These are phyloP conservation scores for Alloteropsis semialata DNA, from an alignment of 176 grass and related monocot genomes.

Conservation along the genomic window DNA sequence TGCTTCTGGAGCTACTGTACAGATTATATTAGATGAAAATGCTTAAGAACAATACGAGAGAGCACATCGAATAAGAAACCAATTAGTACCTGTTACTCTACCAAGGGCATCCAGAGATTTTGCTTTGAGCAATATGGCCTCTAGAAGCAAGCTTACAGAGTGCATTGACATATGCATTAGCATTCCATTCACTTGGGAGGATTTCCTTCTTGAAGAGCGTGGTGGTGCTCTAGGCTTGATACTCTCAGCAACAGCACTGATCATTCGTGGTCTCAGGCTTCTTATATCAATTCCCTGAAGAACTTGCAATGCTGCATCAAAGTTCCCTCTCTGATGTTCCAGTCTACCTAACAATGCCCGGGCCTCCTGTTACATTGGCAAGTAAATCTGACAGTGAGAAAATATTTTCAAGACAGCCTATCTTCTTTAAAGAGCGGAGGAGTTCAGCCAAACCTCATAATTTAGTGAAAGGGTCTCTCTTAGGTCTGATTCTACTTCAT, in stretches of 20 bases:
- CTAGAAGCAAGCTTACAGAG: slow-evolving; percentile 90
- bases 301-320: slow-evolving; percentile 94
- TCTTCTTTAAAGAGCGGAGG: slow-evolving; percentile 20
- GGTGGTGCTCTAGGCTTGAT: slow-evolving; percentile 53
- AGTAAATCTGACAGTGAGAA: slow-evolving; percentile 32
- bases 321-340: slow-evolving; percentile 95
- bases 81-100: slow-evolving; percentile 65
- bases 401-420: background rate
- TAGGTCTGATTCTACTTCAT: slow-evolving; percentile 88
- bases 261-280: slow-evolving; percentile 68
- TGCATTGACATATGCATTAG: slow-evolving; percentile 92
- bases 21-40: slow-evolving; percentile 6
- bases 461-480: slow-evolving; percentile 95
- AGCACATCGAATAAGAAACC: slow-evolving; percentile 1
- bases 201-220: slow-evolving; percentile 61
- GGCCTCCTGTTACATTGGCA: slow-evolving; percentile 65
- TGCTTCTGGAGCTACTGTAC: slow-evolving; percentile 3
- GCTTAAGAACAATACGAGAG: slow-evolving; percentile 5
- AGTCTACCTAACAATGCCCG: slow-evolving; percentile 89
- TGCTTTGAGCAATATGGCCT: slow-evolving; percentile 92
- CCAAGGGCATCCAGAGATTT: slow-evolving; percentile 72
- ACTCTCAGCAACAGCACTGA: slow-evolving; percentile 70
- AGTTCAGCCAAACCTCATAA: slow-evolving; percentile 78
- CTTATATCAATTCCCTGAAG: slow-evolving; percentile 90
- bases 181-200: slow-evolving; percentile 57